These are phyloP conservation scores for Botryotinia globosa DNA, from an alignment of 2,329 filamentous ascomycete genomes.

Conservation along the genomic window DNA sequence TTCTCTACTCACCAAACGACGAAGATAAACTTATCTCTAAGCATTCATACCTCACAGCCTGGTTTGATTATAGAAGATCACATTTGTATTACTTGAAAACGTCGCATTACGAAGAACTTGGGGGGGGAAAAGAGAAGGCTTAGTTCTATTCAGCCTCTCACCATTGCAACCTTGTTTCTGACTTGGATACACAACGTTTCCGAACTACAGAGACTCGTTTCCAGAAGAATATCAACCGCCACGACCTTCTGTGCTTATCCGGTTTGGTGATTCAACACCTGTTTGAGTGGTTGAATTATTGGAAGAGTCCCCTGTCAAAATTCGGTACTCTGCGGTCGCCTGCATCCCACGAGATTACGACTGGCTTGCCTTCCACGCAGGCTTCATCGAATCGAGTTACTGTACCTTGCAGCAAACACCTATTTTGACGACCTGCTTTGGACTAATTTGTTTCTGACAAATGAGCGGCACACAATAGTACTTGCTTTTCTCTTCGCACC, in stretches of 20 bases:
- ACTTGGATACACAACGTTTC: conserved; percentile 28
- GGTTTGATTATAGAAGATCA: conserved; percentile 8
- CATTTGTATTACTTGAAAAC: conserved; percentile 7
- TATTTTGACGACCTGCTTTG: conserved; percentile 25
- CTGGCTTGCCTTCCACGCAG: conserved; percentile 29
- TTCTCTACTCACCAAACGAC: neutral
- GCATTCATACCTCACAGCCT: neutral
- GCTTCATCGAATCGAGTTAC: conserved; percentile 23
- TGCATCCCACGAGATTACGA: conserved; percentile 34
- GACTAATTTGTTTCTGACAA: conserved; percentile 26
- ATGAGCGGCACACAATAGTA: conserved; percentile 33
- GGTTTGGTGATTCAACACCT: conserved; percentile 25
- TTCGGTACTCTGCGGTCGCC: conserved; percentile 33
- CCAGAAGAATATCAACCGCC: conserved; percentile 35
- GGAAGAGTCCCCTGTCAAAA: conserved; percentile 28
- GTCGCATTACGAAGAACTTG: neutral
- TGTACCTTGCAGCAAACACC: conserved; percentile 28
- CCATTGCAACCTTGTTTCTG: conserved; percentile 27
- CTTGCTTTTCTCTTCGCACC: conserved; percentile 24
- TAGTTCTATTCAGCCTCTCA: conserved; percentile 21
- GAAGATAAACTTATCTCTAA: neutral
- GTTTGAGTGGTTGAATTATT: conserved; percentile 24
- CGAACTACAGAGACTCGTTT: conserved; percentile 31
- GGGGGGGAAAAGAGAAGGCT: neutral
- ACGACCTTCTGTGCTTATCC: conserved; percentile 32